Conservation (phyloP, 2,329 filamentous ascomycete species). For the Calcarisporium arbuscula region DNA sequence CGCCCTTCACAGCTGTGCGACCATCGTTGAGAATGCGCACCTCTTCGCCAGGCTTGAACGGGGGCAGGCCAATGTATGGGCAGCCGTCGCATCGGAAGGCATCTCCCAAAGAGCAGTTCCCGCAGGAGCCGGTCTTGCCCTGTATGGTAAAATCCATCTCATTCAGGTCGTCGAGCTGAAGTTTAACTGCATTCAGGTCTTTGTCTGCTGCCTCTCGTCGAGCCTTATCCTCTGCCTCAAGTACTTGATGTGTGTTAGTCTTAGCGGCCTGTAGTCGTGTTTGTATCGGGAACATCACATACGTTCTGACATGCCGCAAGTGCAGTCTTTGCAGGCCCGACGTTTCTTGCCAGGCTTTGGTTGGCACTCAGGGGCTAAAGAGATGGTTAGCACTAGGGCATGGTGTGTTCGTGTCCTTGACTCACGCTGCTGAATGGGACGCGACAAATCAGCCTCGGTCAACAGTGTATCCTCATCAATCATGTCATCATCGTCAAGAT, state of each 20-base stretch:
- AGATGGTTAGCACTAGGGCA: background rate
- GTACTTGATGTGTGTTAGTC: no score
- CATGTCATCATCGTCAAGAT: constrained; percentile 68
- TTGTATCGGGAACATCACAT: no score
- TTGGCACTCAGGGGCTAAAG: constrained; percentile 70
- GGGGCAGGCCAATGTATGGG: constrained; percentile 85
- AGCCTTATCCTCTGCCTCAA: constrained; percentile 78
- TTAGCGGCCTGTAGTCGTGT: no score
- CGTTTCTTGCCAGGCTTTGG: constrained; percentile 84
- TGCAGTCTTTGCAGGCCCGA: constrained; percentile 96
- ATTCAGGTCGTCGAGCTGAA: constrained; percentile 67
- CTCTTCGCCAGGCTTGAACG: constrained; percentile 96
- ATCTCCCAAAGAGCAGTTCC: constrained; percentile 89
- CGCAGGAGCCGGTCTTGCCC: constrained; percentile 91
- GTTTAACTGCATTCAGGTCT: constrained; percentile 64
- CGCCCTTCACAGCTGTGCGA: no score
- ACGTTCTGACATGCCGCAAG: constrained; percentile 84
- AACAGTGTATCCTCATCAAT: constrained; percentile 89
- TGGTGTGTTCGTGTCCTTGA: constrained; percentile 20
- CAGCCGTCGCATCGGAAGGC: constrained; percentile 70
- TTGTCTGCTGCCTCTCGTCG: constrained; percentile 58
- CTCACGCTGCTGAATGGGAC: constrained; percentile 75
- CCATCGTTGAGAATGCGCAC: constrained; percentile 80
- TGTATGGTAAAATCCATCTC: constrained; percentile 97
- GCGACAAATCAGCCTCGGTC: constrained; percentile 74